Evolutionary conservation across 2,329 filamentous ascomycete genomes (phyloP).

Genomic region (Pyrenophora teres): DNA sequence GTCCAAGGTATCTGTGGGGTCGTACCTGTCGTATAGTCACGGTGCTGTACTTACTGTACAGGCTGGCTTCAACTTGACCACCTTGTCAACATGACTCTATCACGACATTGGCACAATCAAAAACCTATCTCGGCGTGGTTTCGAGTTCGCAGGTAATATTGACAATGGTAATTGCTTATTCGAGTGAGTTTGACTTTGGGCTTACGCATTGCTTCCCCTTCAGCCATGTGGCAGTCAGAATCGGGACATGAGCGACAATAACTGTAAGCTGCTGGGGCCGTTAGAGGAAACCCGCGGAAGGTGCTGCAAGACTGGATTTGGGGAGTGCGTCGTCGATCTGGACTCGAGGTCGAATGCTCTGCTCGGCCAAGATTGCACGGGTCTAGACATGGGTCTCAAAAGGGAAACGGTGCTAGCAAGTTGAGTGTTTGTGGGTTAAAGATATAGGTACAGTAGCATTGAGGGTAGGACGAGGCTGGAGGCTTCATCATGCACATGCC

Average conservation of each 20-base stretch:
- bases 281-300: not conserved
- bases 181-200: too few relatives aligned
- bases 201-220: too few relatives aligned
- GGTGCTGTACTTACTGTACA: too few relatives aligned
- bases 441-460: conserved; percentile 8
- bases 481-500: conserved; percentile 12
- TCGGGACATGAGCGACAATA: not conserved
- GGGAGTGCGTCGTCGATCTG: conserved; percentile 21
- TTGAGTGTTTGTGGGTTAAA: conserved; percentile 4
- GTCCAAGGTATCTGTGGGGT: not conserved
- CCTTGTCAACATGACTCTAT: too few relatives aligned
- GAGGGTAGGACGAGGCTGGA: not conserved
- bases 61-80: too few relatives aligned
- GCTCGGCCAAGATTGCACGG: conserved; percentile 24
- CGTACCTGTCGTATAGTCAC: too few relatives aligned
- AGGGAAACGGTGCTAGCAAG: conserved; percentile 3
- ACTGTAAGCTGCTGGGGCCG: conserved; percentile 1
- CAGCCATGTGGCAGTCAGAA: not conserved
- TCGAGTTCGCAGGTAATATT: too few relatives aligned
- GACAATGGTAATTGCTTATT: too few relatives aligned
- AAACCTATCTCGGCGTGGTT: too few relatives aligned
- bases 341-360: conserved; percentile 22
- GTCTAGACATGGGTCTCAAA: conserved; percentile 10
- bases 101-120: too few relatives aligned
- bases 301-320: not conserved